A percentile compares a stretch with the other conserved stretches of the same genome.
phyloP scores from a whole-genome alignment of 2,329 filamentous ascomycete genomes.

The Grosmannia huntii region DNA sequence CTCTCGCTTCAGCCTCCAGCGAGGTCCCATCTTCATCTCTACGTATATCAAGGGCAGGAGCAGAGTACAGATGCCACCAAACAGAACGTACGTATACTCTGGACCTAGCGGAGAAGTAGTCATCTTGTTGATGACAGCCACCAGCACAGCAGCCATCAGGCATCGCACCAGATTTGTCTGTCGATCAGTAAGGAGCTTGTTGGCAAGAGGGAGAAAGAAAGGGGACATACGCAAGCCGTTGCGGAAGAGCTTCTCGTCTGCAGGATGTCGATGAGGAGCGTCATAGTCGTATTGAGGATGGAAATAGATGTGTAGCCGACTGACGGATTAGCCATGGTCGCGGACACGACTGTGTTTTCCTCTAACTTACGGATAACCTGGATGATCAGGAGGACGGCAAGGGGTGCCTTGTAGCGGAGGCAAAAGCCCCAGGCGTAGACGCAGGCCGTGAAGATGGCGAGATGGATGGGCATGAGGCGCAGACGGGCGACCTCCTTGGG shows the following conservation, averaged over 20 bases:
- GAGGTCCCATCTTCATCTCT: background rate
- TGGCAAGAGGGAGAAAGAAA: background rate
- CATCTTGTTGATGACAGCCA: background rate
- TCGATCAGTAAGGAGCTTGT: background rate
- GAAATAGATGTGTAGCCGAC: slow-evolving; percentile 19
- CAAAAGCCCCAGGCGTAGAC: slow-evolving; percentile 18
- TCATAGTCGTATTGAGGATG: slow-evolving; percentile 20
- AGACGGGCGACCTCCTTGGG: slow-evolving; percentile 18
- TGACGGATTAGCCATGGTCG: background rate
- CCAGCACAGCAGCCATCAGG: background rate
- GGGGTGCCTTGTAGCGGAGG: slow-evolving; percentile 13
- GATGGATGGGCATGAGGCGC: slow-evolving; percentile 14
- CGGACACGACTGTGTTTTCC: no score
- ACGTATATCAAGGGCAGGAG: background rate
- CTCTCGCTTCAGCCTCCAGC: background rate
- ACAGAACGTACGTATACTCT: background rate
- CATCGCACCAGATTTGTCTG: background rate
- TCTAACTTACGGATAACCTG: slow-evolving; percentile 10
- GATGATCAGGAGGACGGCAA: slow-evolving; percentile 16
- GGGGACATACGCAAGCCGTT: slow-evolving; percentile 14
- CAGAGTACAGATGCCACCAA: background rate
- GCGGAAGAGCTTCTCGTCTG: slow-evolving; percentile 17
- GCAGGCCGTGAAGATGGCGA: slow-evolving; percentile 14
- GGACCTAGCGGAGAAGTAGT: background rate
- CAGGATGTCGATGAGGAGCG: slow-evolving; percentile 20